A percentile compares a stretch with the other conserved stretches of the same genome.
These are phyloP conservation scores for Vinca minor DNA, from an alignment of 257 asterid genomes.

Conservation along the genomic window DNA sequence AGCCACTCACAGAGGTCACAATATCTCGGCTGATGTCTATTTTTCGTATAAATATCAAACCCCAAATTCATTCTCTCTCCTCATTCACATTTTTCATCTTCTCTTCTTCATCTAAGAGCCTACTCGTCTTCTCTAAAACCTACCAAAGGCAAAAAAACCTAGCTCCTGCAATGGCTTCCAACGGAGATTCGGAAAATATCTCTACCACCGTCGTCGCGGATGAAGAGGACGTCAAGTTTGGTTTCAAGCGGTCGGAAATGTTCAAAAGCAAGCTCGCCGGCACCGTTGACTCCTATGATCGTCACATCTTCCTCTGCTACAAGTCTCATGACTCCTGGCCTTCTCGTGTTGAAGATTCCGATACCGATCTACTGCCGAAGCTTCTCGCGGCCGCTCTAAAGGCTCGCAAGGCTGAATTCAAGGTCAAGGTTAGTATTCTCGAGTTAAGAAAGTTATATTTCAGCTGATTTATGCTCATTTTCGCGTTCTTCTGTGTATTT, in stretches of 20 bases:
- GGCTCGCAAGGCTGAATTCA: slow-evolving; percentile 59
- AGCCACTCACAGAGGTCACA: neutral
- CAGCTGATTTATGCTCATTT: neutral
- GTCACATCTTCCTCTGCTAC: slow-evolving; percentile 89
- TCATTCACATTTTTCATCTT: neutral
- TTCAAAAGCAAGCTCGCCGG: slow-evolving; percentile 48
- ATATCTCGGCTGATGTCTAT: neutral
- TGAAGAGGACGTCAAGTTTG: slow-evolving; percentile 46
- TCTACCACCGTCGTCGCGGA: slow-evolving; percentile 23
- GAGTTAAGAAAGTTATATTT: neutral
- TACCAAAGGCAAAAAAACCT: slow-evolving; percentile 13
- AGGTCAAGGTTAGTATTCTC: slow-evolving; percentile 37
- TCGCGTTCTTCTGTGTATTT: neutral
- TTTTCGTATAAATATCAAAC: slow-evolving; percentile 5
- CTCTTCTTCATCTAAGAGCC: neutral
- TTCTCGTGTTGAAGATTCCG: slow-evolving; percentile 63
- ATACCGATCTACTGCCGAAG: slow-evolving; percentile 80
- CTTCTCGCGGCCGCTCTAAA: slow-evolving; percentile 47
- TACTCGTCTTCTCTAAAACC: slow-evolving; percentile 16
- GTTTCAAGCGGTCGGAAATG: slow-evolving; percentile 84
- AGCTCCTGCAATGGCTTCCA: slow-evolving; percentile 43
- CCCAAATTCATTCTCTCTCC: neutral
- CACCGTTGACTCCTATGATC: slow-evolving; percentile 57
- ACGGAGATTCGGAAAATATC: slow-evolving; percentile 45
- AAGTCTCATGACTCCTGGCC: slow-evolving; percentile 86